Conservation (phyloP, 768 basidiomycete genomes). For the Leccinum fibrillosum region DNA sequence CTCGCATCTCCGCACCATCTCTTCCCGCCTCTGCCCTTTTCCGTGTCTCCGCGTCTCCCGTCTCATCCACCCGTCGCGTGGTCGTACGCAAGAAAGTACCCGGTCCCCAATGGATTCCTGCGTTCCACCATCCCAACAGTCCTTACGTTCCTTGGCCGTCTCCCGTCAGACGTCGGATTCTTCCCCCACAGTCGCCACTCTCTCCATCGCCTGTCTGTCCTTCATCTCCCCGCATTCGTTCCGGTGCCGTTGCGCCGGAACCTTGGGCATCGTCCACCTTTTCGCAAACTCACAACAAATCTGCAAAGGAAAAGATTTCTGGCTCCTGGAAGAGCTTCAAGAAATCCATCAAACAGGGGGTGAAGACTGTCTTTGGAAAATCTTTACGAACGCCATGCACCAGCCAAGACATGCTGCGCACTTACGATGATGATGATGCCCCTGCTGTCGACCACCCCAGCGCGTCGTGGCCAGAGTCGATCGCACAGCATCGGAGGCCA, state of each 20-base stretch:
- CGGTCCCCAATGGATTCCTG: constrained; percentile 34
- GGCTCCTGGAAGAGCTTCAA: constrained; percentile 35
- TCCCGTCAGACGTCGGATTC: constrained; percentile 40
- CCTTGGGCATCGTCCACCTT: constrained; percentile 31
- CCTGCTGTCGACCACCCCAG: not conserved
- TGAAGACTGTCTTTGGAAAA: constrained; percentile 18
- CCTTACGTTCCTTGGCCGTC: constrained; percentile 53
- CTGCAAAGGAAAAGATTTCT: constrained; percentile 12
- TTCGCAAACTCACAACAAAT: constrained; percentile 21
- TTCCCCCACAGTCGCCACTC: constrained; percentile 35
- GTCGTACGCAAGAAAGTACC: constrained; percentile 15
- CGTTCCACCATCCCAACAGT: constrained; percentile 49
- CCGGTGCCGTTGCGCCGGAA: constrained; percentile 41
- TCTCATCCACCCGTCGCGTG: constrained; percentile 12
- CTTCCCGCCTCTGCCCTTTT: constrained; percentile 19
- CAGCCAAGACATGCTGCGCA: constrained; percentile 6
- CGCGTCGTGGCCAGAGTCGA: not conserved
- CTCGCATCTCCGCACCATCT: constrained; percentile 6
- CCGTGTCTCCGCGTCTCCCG: constrained; percentile 13
- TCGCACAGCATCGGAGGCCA: too few relatives aligned
- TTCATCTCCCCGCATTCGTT: constrained; percentile 34
- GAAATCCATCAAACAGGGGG: constrained; percentile 23
- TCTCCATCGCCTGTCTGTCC: constrained; percentile 34
- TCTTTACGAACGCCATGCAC: constrained; percentile 10
- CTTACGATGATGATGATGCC: constrained; percentile 5